phyloP scores from a whole-genome alignment of 2,329 filamentous ascomycete species.

The Plectosphaerella cucumerina region DNA sequence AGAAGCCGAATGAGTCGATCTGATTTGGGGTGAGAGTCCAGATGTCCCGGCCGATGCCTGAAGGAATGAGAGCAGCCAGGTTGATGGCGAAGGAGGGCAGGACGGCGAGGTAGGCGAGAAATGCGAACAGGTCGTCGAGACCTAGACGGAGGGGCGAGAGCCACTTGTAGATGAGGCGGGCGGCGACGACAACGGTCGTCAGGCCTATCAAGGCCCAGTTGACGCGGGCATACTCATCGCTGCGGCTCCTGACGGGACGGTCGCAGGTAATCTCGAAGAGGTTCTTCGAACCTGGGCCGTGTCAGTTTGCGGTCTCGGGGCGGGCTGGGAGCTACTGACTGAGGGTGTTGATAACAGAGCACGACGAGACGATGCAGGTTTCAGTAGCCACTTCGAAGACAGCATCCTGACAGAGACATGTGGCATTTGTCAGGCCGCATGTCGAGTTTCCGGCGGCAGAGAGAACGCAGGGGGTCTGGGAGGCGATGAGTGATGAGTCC shows the following conservation, averaged over 20 bases:
- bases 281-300: conserved; percentile 2
- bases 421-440: conserved; percentile 4
- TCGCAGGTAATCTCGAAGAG: conserved; percentile 7
- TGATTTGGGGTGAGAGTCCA: conserved; percentile 22
- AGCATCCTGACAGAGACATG: conserved; percentile 6
- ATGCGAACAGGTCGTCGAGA: conserved; percentile 24
- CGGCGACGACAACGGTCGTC: conserved; percentile 20
- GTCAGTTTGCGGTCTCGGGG: background rate
- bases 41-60: conserved; percentile 27
- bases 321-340: background rate
- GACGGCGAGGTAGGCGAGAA: conserved; percentile 14
- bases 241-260: conserved; percentile 5
- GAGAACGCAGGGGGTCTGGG: conserved; percentile 5
- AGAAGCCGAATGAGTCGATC: conserved; percentile 19
- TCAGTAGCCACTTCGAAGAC: conserved; percentile 4
- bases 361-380: conserved; percentile 5
- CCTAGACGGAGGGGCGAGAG: conserved; percentile 19
- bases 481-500: too few species aligned
- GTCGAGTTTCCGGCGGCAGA: conserved; percentile 3
- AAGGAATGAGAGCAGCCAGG: conserved; percentile 14
- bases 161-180: conserved; percentile 26
- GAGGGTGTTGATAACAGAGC: conserved; percentile 6
- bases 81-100: conserved; percentile 18
- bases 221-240: conserved; percentile 3
- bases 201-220: conserved; percentile 5